Evolutionary conservation across 2,329 filamentous ascomycete species (phyloP).

Genomic region (Alternaria conjuncta): DNA sequence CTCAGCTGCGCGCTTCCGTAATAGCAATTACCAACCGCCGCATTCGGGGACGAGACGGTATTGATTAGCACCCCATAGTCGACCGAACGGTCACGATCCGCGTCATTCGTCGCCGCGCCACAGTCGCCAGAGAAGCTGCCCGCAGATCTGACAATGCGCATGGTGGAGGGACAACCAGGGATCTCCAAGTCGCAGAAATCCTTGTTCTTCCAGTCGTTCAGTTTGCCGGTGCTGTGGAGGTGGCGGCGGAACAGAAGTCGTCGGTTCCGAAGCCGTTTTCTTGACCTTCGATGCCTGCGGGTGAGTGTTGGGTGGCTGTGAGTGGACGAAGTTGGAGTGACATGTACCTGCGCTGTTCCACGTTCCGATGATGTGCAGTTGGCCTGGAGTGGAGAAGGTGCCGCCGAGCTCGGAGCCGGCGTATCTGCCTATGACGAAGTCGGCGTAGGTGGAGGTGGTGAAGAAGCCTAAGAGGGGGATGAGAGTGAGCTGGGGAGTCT

Average conservation of each 20-base stretch:
- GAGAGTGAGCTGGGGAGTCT: background rate
- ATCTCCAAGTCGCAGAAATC: background rate
- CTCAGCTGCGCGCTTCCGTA: background rate
- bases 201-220: background rate
- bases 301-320: no score
- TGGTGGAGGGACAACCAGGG: background rate
- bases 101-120: background rate
- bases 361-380: background rate
- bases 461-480: background rate
- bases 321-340: no score
- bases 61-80: background rate
- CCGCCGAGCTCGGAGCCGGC: background rate
- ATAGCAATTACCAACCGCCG: background rate
- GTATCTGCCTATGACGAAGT: background rate
- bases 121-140: background rate
- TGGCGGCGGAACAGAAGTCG: background rate
- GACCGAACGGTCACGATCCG: background rate
- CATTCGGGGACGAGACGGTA: background rate
- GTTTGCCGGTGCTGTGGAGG: background rate
- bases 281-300: background rate
- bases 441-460: background rate
- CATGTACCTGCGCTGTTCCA: background rate
- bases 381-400: background rate
- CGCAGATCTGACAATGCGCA: background rate
- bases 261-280: background rate